Conservation (phyloP, 2,329 filamentous ascomycete species). For the Colletotrichum sp. region DNA sequence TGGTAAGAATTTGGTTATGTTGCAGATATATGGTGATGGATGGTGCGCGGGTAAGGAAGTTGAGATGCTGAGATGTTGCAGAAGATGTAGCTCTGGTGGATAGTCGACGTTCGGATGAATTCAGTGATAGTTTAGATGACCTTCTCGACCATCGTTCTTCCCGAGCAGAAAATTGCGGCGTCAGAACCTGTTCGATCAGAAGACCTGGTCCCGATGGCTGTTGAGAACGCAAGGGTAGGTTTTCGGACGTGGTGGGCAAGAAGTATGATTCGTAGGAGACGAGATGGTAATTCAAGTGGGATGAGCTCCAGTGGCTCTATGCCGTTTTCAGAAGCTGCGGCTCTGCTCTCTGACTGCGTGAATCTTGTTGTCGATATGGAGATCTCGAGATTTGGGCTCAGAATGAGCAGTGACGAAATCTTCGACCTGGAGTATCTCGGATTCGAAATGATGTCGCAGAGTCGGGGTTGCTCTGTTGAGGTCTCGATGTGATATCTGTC, state of each 20-base stretch:
- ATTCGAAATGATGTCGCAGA: not conserved
- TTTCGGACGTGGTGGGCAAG: not conserved
- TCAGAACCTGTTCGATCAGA: not conserved
- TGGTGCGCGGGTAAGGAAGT: not conserved
- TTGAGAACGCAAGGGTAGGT: rapidly evolving
- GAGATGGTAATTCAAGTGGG: not conserved
- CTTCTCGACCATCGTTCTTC: not conserved
- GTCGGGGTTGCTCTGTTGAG: not conserved
- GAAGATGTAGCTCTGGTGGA: not conserved
- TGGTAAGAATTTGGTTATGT: not conserved
- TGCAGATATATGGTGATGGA: not conserved
- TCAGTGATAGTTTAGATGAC: not conserved
- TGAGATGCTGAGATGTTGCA: not conserved
- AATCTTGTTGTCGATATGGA: not conserved
- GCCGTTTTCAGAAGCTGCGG: not conserved
- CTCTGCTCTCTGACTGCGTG: not conserved
- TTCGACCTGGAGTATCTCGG: not conserved
- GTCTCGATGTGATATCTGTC: not conserved
- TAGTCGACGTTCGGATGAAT: not conserved
- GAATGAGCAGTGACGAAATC: not conserved
- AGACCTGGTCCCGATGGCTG: not conserved
- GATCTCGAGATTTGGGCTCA: not conserved
- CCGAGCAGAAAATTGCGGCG: not conserved
- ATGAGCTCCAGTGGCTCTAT: not conserved
- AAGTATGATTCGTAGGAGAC: rapidly evolving